Evolutionary conservation across 2,329 filamentous ascomycete species (phyloP), one percentile per base, ranked within the genome.

Genomic region (Alternaria ethzedia): DNA sequence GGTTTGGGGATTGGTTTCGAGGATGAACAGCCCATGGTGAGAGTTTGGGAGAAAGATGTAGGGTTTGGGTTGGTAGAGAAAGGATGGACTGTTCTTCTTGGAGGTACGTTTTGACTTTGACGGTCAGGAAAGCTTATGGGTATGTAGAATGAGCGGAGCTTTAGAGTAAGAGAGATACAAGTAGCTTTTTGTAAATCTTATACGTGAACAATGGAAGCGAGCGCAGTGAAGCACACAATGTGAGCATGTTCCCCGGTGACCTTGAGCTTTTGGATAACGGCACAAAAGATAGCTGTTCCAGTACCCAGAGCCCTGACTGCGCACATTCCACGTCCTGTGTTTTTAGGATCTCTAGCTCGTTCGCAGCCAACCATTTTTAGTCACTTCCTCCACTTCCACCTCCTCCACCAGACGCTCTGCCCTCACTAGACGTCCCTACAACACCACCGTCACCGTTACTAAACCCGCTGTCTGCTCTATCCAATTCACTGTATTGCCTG

Each of bases 81-180:
- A 0, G 2, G 6, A 1, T 10, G 4, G 13, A n/a, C 0, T 25
- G 2, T 6, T 0, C 9, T 13, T 46, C 9, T 3, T 2, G 1
- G 0, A 15, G 44, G 12, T 15, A 23, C 13, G 2, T 46, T 20
- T 25, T n/a, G 32, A n/a, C n/a, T n/a, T n/a, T n/a, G n/a, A n/a
- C n/a, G n/a, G n/a, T n/a, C n/a, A n/a, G n/a, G n/a, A n/a, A n/a
- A n/a, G n/a, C n/a, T n/a, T n/a, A n/a, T n/a, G n/a, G n/a, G n/a
- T n/a, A n/a, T n/a, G n/a, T n/a, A 10, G 0, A 15, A n/a, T 0
- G 4, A 9, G 32, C 32, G 8, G 4, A 36, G 6, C 3, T 36
- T 36, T 36, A 2, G 30, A 36, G 30, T 15, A 4, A 8, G 5
- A 7, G 4, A 8, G 13, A 32, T 7, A 8, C 7, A 8, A 7